These are phyloP conservation scores for Apophysomyces sp. DNA, from an alignment of 371 early-diverging fungal genomes.

Conservation along the genomic window DNA sequence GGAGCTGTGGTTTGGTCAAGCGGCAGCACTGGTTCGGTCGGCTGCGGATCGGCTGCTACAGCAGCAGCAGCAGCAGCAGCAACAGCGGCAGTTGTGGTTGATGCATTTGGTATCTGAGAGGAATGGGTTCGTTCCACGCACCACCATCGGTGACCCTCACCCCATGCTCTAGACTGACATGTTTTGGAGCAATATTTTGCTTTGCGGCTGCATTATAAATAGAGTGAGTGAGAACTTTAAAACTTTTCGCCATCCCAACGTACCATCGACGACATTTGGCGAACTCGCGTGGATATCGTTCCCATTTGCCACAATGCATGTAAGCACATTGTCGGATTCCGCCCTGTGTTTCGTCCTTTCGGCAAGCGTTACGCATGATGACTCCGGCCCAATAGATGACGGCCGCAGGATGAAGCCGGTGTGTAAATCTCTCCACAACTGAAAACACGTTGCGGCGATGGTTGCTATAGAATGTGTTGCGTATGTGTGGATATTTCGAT, in stretches of 20 bases:
- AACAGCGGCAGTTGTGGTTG: slow-evolving; percentile 11
- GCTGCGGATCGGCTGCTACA: slow-evolving; percentile 13
- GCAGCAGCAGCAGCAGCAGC: slow-evolving; percentile 16
- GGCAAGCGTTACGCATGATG: slow-evolving; percentile 79
- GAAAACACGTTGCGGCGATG: slow-evolving; percentile 64
- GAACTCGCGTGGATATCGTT: slow-evolving; percentile 68
- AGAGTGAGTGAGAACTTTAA: not conserved
- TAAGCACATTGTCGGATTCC: slow-evolving; percentile 75
- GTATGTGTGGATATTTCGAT: slow-evolving; percentile 75
- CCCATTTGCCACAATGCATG: slow-evolving; percentile 75
- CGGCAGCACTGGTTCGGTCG: slow-evolving; percentile 15
- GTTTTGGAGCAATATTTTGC: slow-evolving; percentile 76
- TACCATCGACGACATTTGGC: slow-evolving; percentile 76
- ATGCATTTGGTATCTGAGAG: slow-evolving; percentile 9
- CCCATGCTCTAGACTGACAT: slow-evolving; percentile 77
- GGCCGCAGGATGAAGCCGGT: slow-evolving; percentile 59
- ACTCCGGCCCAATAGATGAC: slow-evolving; percentile 77
- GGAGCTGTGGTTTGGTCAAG: slow-evolving; percentile 14
- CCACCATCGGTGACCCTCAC: slow-evolving; percentile 77
- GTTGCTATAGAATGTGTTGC: slow-evolving; percentile 63
- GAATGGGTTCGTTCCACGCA: slow-evolving; percentile 61
- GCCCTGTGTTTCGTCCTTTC: slow-evolving; percentile 69
- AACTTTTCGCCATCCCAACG: slow-evolving; percentile 37
- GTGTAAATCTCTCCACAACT: slow-evolving; percentile 71
- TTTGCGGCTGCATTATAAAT: slow-evolving; percentile 45